phyloP scores from a whole-genome alignment of 257 asterid species.

The Solanum neorickii region DNA sequence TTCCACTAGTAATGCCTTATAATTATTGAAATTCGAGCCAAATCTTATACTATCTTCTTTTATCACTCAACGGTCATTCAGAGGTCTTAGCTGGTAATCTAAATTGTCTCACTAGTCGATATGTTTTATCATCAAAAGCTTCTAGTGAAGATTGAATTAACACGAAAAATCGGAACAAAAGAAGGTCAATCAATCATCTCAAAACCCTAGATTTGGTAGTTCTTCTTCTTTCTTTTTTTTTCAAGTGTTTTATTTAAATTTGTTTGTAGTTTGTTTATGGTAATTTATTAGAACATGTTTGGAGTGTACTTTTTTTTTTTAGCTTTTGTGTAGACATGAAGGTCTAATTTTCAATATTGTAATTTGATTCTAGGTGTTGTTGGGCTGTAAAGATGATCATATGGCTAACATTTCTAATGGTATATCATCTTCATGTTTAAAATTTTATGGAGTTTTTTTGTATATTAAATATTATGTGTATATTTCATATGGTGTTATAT shows the following conservation, averaged over 20 bases:
- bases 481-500: not conserved
- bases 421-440: not conserved
- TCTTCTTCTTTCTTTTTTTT: not conserved
- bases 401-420: not conserved
- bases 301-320: not conserved
- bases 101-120: not conserved
- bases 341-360: not conserved
- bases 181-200: not conserved
- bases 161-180: not conserved
- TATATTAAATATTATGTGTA: not conserved
- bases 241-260: not conserved
- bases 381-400: not conserved
- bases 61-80: not conserved
- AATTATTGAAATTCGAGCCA: not conserved
- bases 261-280: not conserved
- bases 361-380: not conserved
- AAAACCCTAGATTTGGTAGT: constrained; percentile 60
- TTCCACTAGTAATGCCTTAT: constrained; percentile 54
- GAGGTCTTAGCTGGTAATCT: not conserved
- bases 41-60: not conserved
- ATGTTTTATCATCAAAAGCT: constrained; percentile 3
- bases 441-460: not conserved
- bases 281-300: not conserved
- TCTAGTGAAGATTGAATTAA: not conserved
- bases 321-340: constrained; percentile 4